Conservation (phyloP, 257 asterid genomes). For the Primulina tabacum region DNA sequence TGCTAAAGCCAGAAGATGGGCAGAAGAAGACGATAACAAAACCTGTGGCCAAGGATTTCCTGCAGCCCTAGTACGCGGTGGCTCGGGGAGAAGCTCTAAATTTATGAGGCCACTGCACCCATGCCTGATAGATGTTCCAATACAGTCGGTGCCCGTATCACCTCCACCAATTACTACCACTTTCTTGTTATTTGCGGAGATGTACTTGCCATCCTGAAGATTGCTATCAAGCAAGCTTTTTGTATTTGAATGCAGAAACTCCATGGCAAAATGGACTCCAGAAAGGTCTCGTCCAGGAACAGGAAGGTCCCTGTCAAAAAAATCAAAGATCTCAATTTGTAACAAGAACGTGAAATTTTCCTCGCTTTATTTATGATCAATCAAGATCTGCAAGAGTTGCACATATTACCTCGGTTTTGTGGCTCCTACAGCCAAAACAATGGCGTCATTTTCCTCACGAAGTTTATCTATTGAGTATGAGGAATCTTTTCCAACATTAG, state of each 20-base stretch:
- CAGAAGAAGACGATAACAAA: conserved; percentile 12
- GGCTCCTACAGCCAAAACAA: conserved; percentile 93
- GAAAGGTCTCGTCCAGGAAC: conserved; percentile 94
- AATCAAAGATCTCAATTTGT: neutral
- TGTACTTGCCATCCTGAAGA: conserved; percentile 80
- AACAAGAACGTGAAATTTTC: neutral
- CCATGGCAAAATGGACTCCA: conserved; percentile 98
- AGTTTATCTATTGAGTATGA: conserved; percentile 59
- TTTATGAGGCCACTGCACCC: conserved; percentile 78
- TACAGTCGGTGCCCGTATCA: conserved; percentile 97
- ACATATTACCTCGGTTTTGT: conserved; percentile 81
- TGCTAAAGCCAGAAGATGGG: neutral
- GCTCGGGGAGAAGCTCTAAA: conserved; percentile 93
- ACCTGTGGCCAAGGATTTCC: conserved; percentile 99
- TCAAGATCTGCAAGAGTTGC: neutral
- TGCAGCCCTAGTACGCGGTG: conserved; percentile 88
- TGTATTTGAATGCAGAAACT: conserved; percentile 94
- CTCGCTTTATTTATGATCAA: neutral
- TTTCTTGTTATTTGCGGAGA: conserved; percentile 92
- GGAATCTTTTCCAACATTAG: conserved; percentile 80
- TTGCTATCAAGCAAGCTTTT: conserved; percentile 92
- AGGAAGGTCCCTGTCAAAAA: conserved; percentile 76
- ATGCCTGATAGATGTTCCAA: conserved; percentile 92
- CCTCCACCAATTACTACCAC: conserved; percentile 99
- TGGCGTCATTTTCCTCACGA: conserved; percentile 74